Base-by-base conservation (phyloP, 352 stramenopile genomes). In the Phytophthora ohioensis region DNA sequence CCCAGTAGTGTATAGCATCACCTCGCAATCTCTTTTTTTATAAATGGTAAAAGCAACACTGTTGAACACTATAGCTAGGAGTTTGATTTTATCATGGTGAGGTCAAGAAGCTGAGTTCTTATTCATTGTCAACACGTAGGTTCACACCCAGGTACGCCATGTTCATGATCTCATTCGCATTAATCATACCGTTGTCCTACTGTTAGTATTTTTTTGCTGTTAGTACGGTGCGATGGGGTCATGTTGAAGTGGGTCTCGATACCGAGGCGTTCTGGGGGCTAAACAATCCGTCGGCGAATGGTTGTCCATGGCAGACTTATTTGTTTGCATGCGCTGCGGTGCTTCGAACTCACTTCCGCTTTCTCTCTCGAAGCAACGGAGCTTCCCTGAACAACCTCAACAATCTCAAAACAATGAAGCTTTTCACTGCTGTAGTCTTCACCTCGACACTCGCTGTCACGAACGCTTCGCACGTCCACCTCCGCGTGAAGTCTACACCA, bases 301-400 rank as follows among this genome's bases (percentile, higher is more conserved):
- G 11, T n/a, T 45, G 9, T 13, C 39, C 1, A 45, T 45, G 39
- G 12, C 12, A 45, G 12, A 2, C 12, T 45, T 12, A 5, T 15
- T 45, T 17, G 8, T 43, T 43, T 11, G 38, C 38, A n/a, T 27
- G 21, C 1, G 17, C 39, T 38, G 35, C 47, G 31, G 8, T 2
- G 35, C 34, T 57, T 65, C 34, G 17, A 38, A 7, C 7, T 60
- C 59, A 67, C 38, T 60, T 68, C 17, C 39, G n/a, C 61, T 62
- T 55, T 36, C 34, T 30, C 60, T n/a, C 13, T 51, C 49, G 49
- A 62, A 32, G 17, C 49, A 11, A 41, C 49, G 52, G 8, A 30
- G 4, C 31, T 63, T 32, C 32, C 43, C 56, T 35, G 11, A 36
- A 54, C 43, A 38, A 32, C 36, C n/a, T 15, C n/a, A 32, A 8